Percentiles rank a stretch among this genome's conserved stretches.
These are phyloP conservation scores for Begonia masoniana DNA, from an alignment of 306 rosid genomes.

Conservation along the genomic window DNA sequence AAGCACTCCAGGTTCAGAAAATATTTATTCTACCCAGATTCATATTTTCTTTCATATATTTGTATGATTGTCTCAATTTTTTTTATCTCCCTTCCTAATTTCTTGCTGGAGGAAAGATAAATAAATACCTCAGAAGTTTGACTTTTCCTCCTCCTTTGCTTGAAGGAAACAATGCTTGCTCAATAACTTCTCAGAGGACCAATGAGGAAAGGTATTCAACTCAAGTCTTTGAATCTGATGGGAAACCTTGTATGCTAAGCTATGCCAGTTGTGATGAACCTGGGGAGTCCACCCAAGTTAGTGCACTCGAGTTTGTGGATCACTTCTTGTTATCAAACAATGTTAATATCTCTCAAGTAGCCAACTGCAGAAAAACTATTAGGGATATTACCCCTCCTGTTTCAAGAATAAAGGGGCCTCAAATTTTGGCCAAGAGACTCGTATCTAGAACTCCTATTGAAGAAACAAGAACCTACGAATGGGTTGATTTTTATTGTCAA, in stretches of 20 bases:
- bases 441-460: constrained; percentile 20
- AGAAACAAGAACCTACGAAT: constrained; percentile 50
- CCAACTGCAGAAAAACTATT: constrained; percentile 16
- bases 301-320: constrained; percentile 80
- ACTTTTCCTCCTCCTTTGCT: constrained; percentile 9
- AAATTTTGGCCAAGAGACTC: constrained; percentile 48
- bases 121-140: not conserved
- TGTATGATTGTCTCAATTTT: too few relatives aligned
- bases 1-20: too few relatives aligned
- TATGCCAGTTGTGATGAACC: constrained; percentile 84
- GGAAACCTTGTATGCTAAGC: constrained; percentile 23
- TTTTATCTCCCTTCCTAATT: too few relatives aligned
- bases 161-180: constrained; percentile 26
- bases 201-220: constrained; percentile 10
- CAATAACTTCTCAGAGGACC: constrained; percentile 10
- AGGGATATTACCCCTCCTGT: constrained; percentile 23
- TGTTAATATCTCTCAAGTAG: constrained; percentile 33
- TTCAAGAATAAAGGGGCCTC: constrained; percentile 36
- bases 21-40: too few relatives aligned
- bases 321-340: constrained; percentile 41
- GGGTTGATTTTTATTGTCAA: constrained; percentile 80
- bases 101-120: too few relatives aligned
- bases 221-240: constrained; percentile 2
- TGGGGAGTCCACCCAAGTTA: constrained; percentile 62
- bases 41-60: too few relatives aligned